Conservation (phyloP, 768 basidiomycete species). For the Boletus sensibilis region DNA sequence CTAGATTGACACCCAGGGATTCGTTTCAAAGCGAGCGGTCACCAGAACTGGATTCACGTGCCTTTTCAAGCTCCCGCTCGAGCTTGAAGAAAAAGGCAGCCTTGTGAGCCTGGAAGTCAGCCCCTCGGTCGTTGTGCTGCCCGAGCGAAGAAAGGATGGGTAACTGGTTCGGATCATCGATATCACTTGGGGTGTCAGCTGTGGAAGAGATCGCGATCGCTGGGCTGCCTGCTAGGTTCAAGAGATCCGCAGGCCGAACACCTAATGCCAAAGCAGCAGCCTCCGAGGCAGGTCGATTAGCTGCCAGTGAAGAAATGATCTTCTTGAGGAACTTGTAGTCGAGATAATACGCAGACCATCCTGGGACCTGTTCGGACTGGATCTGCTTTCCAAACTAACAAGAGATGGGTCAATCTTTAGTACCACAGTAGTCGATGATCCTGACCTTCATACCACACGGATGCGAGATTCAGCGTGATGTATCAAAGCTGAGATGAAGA, state of each 20-base stretch:
- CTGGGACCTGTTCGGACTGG: conserved; percentile 92
- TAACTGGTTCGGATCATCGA: conserved; percentile 47
- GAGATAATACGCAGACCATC: conserved; percentile 93
- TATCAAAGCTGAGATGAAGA: conserved; percentile 5
- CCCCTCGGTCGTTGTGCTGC: conserved; percentile 70
- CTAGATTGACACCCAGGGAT: conserved; percentile 41
- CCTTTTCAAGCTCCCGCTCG: conserved; percentile 97
- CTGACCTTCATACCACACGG: conserved; percentile 33
- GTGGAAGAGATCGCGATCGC: conserved; percentile 29
- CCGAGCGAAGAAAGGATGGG: conserved; percentile 60
- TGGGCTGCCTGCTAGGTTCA: conserved; percentile 35
- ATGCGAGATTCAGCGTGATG: conserved; percentile 10
- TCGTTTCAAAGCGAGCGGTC: conserved; percentile 4
- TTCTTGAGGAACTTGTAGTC: conserved; percentile 99
- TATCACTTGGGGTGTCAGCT: conserved; percentile 11
- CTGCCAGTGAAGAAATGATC: conserved; percentile 93
- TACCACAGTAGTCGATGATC: neutral
- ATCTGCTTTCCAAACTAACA: conserved; percentile 96
- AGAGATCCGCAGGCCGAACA: conserved; percentile 63
- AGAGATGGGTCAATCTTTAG: neutral
- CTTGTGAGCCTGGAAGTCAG: conserved; percentile 91
- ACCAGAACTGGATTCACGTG: conserved; percentile 31
- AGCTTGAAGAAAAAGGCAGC: conserved; percentile 99
- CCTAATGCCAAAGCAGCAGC: conserved; percentile 84
- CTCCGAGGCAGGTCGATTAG: conserved; percentile 87